Base-by-base conservation (phyloP, 768 basidiomycete genomes). In the Gloeostereum incarnatum region DNA sequence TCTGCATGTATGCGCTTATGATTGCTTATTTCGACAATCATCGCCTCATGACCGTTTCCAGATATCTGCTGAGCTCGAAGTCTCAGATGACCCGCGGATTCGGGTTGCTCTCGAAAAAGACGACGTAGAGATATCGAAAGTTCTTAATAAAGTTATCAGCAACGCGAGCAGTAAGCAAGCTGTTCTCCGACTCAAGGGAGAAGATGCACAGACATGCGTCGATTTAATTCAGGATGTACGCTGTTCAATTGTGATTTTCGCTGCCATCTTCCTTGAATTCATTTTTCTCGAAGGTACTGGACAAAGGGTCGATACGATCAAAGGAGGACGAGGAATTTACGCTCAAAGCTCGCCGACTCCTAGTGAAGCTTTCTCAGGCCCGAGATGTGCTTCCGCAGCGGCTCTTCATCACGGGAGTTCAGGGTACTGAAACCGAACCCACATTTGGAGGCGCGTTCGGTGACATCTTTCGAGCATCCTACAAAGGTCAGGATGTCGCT, bases 221-320 rank as follows among this genome's bases (percentile, higher is more conserved):
- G 49, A 50, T 26, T 36, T 50, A 8, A 44, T 50, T 5, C 49
- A 50, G 37, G 47, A 48, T 19, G 45, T 50, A 21, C 8, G 38
- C 24, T 14, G 10, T 2, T n/a, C n/a, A n/a, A n/a, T n/a, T n/a
- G n/a, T n/a, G n/a, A 9, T 30, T 31, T 2, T 24, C 17, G n/a
- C 11, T 21, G n/a, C 25, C 16, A 9, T 2, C 17, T 7, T n/a
- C 7, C 35, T 13, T 10, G 10, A 27, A 6, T 21, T 40, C 18
- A 23, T n/a, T 13, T 7, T 3, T 35, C 21, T 3, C 10, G 6
- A 22, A 50, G 49, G 32, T 50, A 0, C 33, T 50, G 21, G 47
- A 50, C 41, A 45, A 48, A 31, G 45, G 45, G 14, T 44, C 42
- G 6, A 25, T 41, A 4, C 31, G 34, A 20, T 19, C 24, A 3